Evolutionary conservation across 352 stramenopile species (phyloP), one percentile per base, ranked within the genome.

Genomic region (Aphanomyces stellatus): DNA sequence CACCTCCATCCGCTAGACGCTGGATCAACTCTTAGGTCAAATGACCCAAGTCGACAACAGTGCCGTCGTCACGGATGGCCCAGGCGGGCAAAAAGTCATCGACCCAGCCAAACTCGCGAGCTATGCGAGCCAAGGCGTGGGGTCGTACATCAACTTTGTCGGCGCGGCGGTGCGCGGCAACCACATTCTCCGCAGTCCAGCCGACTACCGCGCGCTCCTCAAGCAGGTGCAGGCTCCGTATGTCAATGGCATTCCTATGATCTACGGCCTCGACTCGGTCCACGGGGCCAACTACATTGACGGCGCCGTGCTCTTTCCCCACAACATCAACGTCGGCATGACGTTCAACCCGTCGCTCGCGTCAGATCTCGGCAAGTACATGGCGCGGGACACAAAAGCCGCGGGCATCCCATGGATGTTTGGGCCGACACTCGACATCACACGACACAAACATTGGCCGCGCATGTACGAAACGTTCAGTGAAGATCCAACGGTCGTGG

Each of bases 401-500:
- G 90, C 85, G 0, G 92, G 89, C 1, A 93, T 97, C 46, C 80
- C 80, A 2, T 98, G 88, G 91, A 51, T 98, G 0, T 98, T 97
- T 77, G 79, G 74, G 6, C 93, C 93, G 0, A 89, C 97, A 22
- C 76, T 91, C 15, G 85, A 93, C 61, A 75, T 98, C 55, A 84
- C 84, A 0, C 82, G 88, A 53, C 91, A 97, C 65, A 83, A 89
- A 0, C 74, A 92, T 13, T 98, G 92, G 91, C 71, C 84, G 3
- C 75, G 93, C 17, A 91, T 93, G 4, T 98, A 87, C 63, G 94
- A 98, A 73, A 98, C 91, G 11, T 98, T 98, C 76, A 91, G 94
- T 4, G 90, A 98, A 82, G 90, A 98, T 62, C 88, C 89, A 6
- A 55, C 78, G 28, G 2, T 97, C 5, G 83, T 81, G 3, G 85